Percentiles rank a stretch among this genome's conserved stretches.
Evolutionary conservation across 2,329 filamentous ascomycete genomes (phyloP).

Genomic region (Tolypocladium paradoxum): DNA sequence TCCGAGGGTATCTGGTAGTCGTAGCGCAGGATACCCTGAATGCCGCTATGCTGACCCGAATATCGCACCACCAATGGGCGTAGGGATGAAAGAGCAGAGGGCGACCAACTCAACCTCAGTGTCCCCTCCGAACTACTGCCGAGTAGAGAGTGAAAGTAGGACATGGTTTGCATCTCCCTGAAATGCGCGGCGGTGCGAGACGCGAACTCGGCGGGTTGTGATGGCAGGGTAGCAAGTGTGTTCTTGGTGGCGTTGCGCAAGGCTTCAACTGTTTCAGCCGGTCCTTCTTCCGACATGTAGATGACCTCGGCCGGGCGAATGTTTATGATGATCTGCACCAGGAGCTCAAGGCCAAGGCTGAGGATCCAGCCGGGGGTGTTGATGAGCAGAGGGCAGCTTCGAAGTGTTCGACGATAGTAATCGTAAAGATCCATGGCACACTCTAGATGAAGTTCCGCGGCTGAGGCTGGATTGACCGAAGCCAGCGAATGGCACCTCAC

Average conservation of each 20-base stretch:
- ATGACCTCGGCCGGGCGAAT: constrained; percentile 51
- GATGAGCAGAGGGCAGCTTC: constrained; percentile 49
- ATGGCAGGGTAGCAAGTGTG: constrained; percentile 42
- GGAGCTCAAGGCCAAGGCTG: constrained; percentile 56
- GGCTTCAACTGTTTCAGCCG: constrained; percentile 42
- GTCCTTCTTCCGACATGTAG: constrained; percentile 57
- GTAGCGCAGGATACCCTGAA: constrained; percentile 62
- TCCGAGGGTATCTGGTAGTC: constrained; percentile 50
- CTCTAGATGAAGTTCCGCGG: constrained; percentile 55
- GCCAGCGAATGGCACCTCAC: constrained; percentile 58
- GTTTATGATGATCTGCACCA: constrained; percentile 44
- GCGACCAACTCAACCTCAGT: constrained; percentile 32
- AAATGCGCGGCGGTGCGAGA: constrained; percentile 54
- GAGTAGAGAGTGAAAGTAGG: constrained; percentile 57
- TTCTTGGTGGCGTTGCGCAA: constrained; percentile 34
- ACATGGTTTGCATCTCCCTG: constrained; percentile 66
- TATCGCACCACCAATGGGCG: constrained; percentile 56
- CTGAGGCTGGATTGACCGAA: constrained; percentile 51
- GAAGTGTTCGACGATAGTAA: constrained; percentile 38
- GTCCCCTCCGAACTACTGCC: not conserved
- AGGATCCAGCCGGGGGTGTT: constrained; percentile 69
- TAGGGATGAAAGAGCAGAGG: constrained; percentile 42
- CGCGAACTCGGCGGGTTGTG: constrained; percentile 44
- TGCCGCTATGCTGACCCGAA: constrained; percentile 33
- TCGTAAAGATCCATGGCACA: constrained; percentile 53